Evolutionary conservation across 345 rosid species (phyloP), one percentile per base, ranked within the genome.

Genomic region (Durio zibethinus): DNA sequence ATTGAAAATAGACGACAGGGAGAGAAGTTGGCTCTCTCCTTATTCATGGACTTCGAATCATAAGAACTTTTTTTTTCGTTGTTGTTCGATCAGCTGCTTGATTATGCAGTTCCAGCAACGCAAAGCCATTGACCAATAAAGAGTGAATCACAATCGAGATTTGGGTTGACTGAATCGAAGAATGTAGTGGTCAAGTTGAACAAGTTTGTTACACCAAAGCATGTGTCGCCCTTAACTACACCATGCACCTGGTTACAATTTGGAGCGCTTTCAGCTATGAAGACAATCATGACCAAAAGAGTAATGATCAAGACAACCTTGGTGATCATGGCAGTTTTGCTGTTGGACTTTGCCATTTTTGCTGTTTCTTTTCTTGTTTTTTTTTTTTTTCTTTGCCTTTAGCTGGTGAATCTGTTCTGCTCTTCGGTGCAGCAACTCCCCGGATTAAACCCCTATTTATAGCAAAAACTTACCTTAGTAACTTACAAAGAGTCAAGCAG

Each of bases 101-200:
- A 20, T 42, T 48, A 50, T 10, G 79, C 31, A 0, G 48, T 50
- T 50, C 84, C 82, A 10, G 18, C 59, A 42, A 83, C 78, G 48
- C 89, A 84, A 8, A 88, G 65, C 85, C 86, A 86, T 57, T 84
- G 86, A 20, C 85, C 86, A 45, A 80, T 60, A 63, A 83, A 84
- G 66, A 83, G 75, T 0, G 48, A 25, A 3, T n/a, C 1, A 4
- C 88, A 86, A 0, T 80, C 35, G 73, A 88, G 69, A 38, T 86
- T 86, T 8, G 83, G 84, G 81, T 87, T 84, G 59, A 83, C 56
- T 6, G 66, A 69, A 0, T 45, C 38, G 23, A 66, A 66, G 33
- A 66, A 66, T 5, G 47, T 12, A 11, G 72, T 38, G 50, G 9
- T 66, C 72, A 66, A 66, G 50, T 66, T 66, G 52, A 66, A 66